Conservation (phyloP, 1,139 yeast genomes). For the Tardiomyces depauwii region DNA sequence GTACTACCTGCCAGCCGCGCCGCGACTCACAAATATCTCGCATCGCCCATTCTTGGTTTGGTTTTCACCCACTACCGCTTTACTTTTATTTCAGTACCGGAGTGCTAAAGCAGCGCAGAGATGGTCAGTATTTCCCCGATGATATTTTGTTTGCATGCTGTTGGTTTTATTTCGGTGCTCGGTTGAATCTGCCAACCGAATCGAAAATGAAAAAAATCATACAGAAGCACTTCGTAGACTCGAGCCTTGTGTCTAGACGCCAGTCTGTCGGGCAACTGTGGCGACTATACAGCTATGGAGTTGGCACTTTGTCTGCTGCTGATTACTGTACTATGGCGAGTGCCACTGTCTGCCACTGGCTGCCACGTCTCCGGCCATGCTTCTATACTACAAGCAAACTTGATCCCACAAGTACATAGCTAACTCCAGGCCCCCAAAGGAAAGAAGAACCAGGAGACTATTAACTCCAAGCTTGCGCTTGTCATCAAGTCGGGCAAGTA, state of each 20-base stretch:
- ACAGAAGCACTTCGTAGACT: too few species aligned
- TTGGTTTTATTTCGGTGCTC: not conserved
- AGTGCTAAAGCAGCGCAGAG: constrained; percentile 81
- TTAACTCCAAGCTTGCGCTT: constrained; percentile 97
- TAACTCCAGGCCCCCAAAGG: constrained; percentile 77
- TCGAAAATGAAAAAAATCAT: too few species aligned
- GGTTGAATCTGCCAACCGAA: too few species aligned
- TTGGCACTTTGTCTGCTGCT: too few species aligned
- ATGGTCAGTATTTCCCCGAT: constrained; percentile 60
- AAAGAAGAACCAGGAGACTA: constrained; percentile 82
- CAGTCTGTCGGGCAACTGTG: too few species aligned
- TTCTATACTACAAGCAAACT: too few species aligned
- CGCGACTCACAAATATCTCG: not conserved
- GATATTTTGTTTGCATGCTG: not conserved
- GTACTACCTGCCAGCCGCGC: not conserved
- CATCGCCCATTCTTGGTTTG: not conserved
- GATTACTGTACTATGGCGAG: too few species aligned
- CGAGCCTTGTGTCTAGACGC: too few species aligned
- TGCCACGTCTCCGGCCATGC: too few species aligned
- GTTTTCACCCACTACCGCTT: not conserved
- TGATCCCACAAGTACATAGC: too few species aligned
- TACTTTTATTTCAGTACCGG: constrained; percentile 45
- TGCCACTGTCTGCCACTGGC: too few species aligned
- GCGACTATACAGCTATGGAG: too few species aligned
- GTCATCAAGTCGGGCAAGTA: constrained; percentile 99